Conservation (phyloP, 179 eudicot genomes). For the Gypsophila paniculata region DNA sequence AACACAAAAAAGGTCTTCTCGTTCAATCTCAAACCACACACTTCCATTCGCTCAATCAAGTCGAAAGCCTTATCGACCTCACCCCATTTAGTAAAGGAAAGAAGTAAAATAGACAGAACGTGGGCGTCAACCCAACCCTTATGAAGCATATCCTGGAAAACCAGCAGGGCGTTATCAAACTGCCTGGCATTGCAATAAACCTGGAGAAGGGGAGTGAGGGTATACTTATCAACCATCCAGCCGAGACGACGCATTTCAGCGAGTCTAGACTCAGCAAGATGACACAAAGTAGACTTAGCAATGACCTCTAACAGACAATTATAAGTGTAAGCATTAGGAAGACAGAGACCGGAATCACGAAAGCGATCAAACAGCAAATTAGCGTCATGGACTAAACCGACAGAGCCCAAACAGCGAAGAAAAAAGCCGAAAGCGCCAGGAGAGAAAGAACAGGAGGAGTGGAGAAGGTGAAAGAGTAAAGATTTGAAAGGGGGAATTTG, state of each 20-base stretch:
- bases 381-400: constrained; percentile 63
- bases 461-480: constrained; percentile 33
- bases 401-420: constrained; percentile 71
- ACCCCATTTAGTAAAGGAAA: constrained; percentile 70
- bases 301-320: constrained; percentile 66
- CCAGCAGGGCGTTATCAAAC: constrained; percentile 57
- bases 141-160: constrained; percentile 43
- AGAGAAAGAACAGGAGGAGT: constrained; percentile 38
- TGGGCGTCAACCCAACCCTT: constrained; percentile 67
- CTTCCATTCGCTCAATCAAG: constrained; percentile 61
- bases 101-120: constrained; percentile 47
- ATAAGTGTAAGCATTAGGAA: constrained; percentile 55
- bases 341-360: constrained; percentile 42
- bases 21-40: constrained; percentile 42
- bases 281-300: constrained; percentile 38
- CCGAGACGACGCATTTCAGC: constrained; percentile 57
- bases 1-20: constrained; percentile 62
- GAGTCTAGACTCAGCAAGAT: constrained; percentile 52
- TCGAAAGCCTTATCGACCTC: constrained; percentile 67
- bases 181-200: constrained; percentile 66
- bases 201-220: constrained; percentile 62
- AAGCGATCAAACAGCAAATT: constrained; percentile 58
- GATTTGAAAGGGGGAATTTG: constrained; percentile 57
- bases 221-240: constrained; percentile 55
- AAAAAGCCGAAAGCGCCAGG: constrained; percentile 78